phyloP scores from a whole-genome alignment of 768 basidiomycete genomes.

The Kwoniella dendrophila region DNA sequence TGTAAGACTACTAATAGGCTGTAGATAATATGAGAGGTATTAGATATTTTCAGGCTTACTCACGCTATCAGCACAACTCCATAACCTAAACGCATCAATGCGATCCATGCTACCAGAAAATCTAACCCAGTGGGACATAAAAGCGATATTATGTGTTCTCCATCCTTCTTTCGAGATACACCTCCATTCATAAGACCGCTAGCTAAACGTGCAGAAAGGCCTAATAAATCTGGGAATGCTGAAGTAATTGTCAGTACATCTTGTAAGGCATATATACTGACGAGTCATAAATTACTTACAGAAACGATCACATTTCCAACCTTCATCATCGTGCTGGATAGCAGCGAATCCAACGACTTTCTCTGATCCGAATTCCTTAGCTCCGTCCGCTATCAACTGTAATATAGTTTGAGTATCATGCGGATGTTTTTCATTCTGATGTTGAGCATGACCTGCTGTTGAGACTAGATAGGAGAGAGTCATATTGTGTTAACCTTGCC shows the following conservation, averaged over 20 bases:
- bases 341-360: slow-evolving; percentile 46
- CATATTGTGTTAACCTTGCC: slow-evolving; percentile 6
- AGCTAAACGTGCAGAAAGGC: slow-evolving; percentile 19
- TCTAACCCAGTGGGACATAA: slow-evolving; percentile 49
- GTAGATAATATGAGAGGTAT: neutral
- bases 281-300: slow-evolving; percentile 30
- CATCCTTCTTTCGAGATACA: neutral
- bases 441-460: slow-evolving; percentile 48
- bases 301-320: slow-evolving; percentile 45
- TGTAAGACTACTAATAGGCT: neutral
- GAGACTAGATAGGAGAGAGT: slow-evolving; percentile 50
- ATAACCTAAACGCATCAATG: slow-evolving; percentile 48
- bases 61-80: slow-evolving; percentile 50
- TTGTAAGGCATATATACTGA: neutral
- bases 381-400: slow-evolving; percentile 47
- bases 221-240: slow-evolving; percentile 40
- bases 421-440: slow-evolving; percentile 46
- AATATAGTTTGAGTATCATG: slow-evolving; percentile 40
- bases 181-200: slow-evolving; percentile 10
- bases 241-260: neutral
- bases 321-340: slow-evolving; percentile 2
- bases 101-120: slow-evolving; percentile 49
- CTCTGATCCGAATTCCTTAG: slow-evolving; percentile 40
- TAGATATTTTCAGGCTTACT: slow-evolving; percentile 19
- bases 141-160: slow-evolving; percentile 32